Evolutionary conservation across 2,329 filamentous ascomycete genomes (phyloP), one percentile per base, ranked within the genome.

Genomic region (Blumeriella jaapii): DNA sequence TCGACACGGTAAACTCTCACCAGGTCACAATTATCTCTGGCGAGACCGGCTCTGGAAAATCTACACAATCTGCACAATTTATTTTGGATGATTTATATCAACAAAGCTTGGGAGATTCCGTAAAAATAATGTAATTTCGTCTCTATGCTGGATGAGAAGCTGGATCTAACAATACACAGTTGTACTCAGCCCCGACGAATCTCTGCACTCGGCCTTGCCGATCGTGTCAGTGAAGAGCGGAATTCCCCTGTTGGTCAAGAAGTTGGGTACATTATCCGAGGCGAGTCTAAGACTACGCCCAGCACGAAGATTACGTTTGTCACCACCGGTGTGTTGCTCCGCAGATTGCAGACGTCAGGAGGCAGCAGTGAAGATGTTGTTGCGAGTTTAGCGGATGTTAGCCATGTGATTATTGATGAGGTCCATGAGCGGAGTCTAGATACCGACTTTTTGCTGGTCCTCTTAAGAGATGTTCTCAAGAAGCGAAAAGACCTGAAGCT

Each of bases 1-100:
- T 96, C 7, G 58, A 71, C 13, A 81, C 82, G 0, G 82, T 98
- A 31, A 69, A 69, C 26, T 63, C 68, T 4, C 76, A 89, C 52
- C 80, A 95, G 57, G 86, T 98, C 32, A 94, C 85, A 1, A 95
- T 98, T 51, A 91, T 98, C 49, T 93, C 87, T 27, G 91, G 91
- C 48, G 91, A 96, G 61, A 98, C 91, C 3, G 91, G 91, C 34
- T 94, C 85, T 12, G 91, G 91, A 54, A 98, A 98, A 60, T 94
- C 84, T 31, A 96, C 91, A 0, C 91, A 98, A 57, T 91, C 85
- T 2, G 85, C 96, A 20, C 91, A 98, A 57, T 98, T 96, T 58
- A 70, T 98, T 27, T 67, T 98, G 1, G 91, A 98, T 51, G 84
- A 96, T 49, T 64, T 96, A 44, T 93, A 95, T 49, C 68, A 71